Evolutionary conservation across 495 filamentous ascomycete species (phyloP).

Genomic region (Hypoxylon fuscum): DNA sequence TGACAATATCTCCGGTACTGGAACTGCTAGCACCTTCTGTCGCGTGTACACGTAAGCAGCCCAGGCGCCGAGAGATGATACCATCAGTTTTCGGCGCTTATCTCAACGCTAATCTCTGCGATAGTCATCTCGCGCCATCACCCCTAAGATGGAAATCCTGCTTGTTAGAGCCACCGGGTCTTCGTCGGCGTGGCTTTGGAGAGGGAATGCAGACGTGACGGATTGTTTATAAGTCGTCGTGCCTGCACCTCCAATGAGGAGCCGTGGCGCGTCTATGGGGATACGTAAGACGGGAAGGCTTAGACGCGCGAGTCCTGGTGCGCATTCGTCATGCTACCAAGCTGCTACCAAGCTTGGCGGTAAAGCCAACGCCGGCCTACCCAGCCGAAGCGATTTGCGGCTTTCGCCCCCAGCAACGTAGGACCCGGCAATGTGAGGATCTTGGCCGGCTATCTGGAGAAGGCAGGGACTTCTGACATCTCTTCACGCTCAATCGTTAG

Average conservation of each 20-base stretch:
- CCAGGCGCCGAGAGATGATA: slow-evolving; percentile 3
- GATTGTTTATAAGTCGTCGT: not conserved
- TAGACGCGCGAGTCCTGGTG: slow-evolving; percentile 16
- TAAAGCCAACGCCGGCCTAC: slow-evolving; percentile 2
- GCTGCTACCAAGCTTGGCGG: not conserved
- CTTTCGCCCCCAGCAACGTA: not conserved
- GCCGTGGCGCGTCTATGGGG: slow-evolving; percentile 2
- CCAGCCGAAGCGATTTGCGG: slow-evolving; percentile 4
- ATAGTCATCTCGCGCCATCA: slow-evolving; percentile 9
- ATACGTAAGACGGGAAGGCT: slow-evolving; percentile 36
- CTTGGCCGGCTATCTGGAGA: slow-evolving; percentile 9
- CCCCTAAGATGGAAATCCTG: no score
- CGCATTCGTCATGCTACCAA: slow-evolving; percentile 4
- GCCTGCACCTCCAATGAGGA: slow-evolving; percentile 7
- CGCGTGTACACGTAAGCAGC: slow-evolving; percentile 28
- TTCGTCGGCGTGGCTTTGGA: slow-evolving; percentile 36
- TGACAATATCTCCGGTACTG: slow-evolving; percentile 23
- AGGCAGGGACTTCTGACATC: not conserved
- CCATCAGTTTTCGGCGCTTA: slow-evolving; percentile 7
- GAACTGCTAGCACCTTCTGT: not conserved
- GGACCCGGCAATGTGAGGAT: not conserved
- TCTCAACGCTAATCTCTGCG: not conserved
- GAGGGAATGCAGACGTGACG: not conserved
- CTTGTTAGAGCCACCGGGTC: slow-evolving; percentile 10
- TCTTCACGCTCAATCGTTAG: not conserved